Evolutionary conservation across 2,329 filamentous ascomycete species (phyloP), one percentile per base, ranked within the genome.

Genomic region (Claviceps sp.): DNA sequence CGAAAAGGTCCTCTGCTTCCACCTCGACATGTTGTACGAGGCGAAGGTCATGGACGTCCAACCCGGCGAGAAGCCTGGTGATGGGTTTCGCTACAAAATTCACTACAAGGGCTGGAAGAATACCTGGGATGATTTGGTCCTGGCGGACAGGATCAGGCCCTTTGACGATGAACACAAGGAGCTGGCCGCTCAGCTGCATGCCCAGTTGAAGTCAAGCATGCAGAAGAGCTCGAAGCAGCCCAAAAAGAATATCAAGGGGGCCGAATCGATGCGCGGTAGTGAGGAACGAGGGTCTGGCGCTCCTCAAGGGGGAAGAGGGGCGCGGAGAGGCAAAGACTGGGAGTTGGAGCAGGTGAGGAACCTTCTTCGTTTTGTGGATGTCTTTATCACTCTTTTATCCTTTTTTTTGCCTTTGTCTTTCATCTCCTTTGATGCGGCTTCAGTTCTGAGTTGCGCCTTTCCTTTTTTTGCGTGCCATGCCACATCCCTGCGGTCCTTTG

Each of bases 101-200:
- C 93, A 98, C 70, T 98, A 98, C 74, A 97, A 97, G 70, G 93
- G 93, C 63, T 98, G 93, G 93, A 98, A 98, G 76, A 90, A 91
- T 68, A 96, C 89, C 77, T 98, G 93, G 93, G 93, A 98, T 72
- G 93, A 98, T 72, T 97, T 91, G 91, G 93, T 97, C 45, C 81
- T 87, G 22, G 84, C 89, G 68, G 91, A 97, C 67, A 87, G 93
- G 59, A 84, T 98, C 55, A 85, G 90, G 64, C 96, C 96, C 71
- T 85, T 91, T 66, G 95, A 84, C 50, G 88, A 95, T 52, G 93
- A 97, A 70, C 96, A 97, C 71, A 87, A 88, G 64, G 88, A 95
- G 65, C 78, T 98, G 40, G 89, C 91, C 22, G 74, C 75, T 52
- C 84, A 86, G 66, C 75, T 90, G 34, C 77, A 82, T 60, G 78